Base-by-base conservation (phyloP, 1,284 basidiomycete genomes). In the Malassezia nana region DNA sequence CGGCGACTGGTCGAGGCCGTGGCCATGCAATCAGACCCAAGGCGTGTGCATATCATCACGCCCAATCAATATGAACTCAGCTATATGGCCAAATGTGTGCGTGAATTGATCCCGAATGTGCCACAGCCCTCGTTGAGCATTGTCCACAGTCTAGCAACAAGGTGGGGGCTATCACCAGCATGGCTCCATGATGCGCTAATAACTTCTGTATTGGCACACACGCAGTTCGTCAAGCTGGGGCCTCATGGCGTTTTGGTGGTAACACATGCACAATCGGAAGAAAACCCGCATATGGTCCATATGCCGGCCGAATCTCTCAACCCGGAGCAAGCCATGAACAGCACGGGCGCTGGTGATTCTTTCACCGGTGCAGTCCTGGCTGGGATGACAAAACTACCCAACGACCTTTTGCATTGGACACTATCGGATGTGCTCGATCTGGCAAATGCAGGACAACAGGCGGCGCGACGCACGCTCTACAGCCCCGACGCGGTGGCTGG, bases 1-100 rank as follows among this genome's bases (percentile, higher is more conserved):
- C 77, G 78, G 2, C 77, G 79, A 2, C 81, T 95, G 41, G 69
- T 91, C 8, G 79, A 82, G 0, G 83, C 45, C 10, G 5, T 47
- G 45, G 16, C 29, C 8, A 7, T 47, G 9, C 53, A 45, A 2
- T 24, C 10, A 12, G 50, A 62, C 74, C 12, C n/a, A 4, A 25
- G 64, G 76, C 6, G 72, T 75, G 40, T 44, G 77, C 55, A 67
- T 45, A 69, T 49, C 46, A 50, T 46, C 49, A 55, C 49, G 53
- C 52, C 61, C 10, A 55, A 55, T 33, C 20, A 35, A 10, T 35
- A 25, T 10, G 53, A 55, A 24, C 29, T 55, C 22, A 22, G 18
- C 4, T 15, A 13, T 12, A 46, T 56, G 32, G 41, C 55, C 15
- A 22, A 22, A 8, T 24, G 12, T 20, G n/a, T 38, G 6, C 45